Conservation (phyloP, 805 yeast genomes). For the Lipomyces sp. region DNA sequence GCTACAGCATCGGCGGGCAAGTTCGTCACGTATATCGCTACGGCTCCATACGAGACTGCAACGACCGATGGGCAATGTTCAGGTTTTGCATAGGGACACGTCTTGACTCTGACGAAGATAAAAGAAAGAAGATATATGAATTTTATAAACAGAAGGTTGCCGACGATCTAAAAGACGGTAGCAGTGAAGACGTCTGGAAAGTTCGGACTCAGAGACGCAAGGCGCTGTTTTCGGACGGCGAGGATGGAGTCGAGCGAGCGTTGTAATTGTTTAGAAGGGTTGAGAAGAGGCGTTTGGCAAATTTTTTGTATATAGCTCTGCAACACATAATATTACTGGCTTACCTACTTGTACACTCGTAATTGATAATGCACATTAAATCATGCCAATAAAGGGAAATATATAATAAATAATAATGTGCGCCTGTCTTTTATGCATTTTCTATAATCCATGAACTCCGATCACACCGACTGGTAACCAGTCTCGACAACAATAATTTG, state of each 20-base stretch:
- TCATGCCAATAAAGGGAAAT: neutral
- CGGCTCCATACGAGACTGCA: slow-evolving; percentile 77
- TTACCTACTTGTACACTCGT: neutral
- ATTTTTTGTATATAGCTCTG: neutral
- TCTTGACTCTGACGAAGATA: slow-evolving; percentile 60
- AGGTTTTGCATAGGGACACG: slow-evolving; percentile 75
- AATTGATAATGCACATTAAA: neutral
- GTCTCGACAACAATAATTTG: neutral
- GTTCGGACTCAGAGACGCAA: slow-evolving; percentile 23
- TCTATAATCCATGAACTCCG: neutral
- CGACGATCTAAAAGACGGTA: slow-evolving; percentile 63
- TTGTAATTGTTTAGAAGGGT: neutral
- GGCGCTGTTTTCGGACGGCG: slow-evolving; percentile 14
- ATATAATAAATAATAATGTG: neutral
- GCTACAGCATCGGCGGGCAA: slow-evolving; percentile 92
- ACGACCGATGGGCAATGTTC: slow-evolving; percentile 69
- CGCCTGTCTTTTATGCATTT: neutral
- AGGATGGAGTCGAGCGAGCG: neutral
- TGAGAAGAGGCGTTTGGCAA: neutral
- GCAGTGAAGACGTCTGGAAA: slow-evolving; percentile 86
- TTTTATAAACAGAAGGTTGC: slow-evolving; percentile 70
- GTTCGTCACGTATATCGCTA: slow-evolving; percentile 79
- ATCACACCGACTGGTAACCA: neutral
- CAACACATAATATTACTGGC: no score
- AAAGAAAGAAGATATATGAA: slow-evolving; percentile 59